A percentile compares a stretch with the other conserved stretches of the same genome.
Evolutionary conservation across 441 rosid species (phyloP).

Genomic region (Metrosideros polymorpha): DNA sequence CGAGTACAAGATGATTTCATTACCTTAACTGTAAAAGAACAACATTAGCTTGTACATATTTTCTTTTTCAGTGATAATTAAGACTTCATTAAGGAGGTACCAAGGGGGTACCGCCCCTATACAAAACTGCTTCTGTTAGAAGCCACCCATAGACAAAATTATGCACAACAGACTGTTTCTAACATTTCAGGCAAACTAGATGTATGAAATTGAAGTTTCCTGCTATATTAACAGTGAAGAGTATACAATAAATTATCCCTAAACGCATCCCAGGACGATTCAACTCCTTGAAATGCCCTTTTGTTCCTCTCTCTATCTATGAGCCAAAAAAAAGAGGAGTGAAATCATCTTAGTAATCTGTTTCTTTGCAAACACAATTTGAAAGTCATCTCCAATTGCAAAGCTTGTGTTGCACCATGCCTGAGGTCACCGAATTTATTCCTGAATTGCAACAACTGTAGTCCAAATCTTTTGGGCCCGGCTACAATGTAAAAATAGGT

Average conservation of each 20-base stretch:
- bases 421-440: too few relatives aligned
- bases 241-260: background rate
- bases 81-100: background rate
- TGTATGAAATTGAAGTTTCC: background rate
- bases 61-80: background rate
- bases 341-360: too few relatives aligned
- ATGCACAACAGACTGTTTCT: background rate
- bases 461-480: too few relatives aligned
- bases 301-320: background rate
- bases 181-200: background rate
- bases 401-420: too few relatives aligned
- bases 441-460: too few relatives aligned
- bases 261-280: background rate
- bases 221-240: background rate
- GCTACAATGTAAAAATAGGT: too few relatives aligned
- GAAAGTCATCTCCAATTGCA: too few relatives aligned
- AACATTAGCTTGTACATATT: background rate
- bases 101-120: background rate
- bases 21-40: background rate
- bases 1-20: background rate
- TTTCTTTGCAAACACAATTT: too few relatives aligned
- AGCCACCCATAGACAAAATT: background rate
- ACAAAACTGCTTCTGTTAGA: background rate
- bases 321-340: background rate
- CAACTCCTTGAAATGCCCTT: background rate